A percentile compares a stretch with the other conserved stretches of the same genome.
These are phyloP conservation scores for Musa itinerans DNA, from an alignment of 176 grass and related monocot genomes.

Conservation along the genomic window DNA sequence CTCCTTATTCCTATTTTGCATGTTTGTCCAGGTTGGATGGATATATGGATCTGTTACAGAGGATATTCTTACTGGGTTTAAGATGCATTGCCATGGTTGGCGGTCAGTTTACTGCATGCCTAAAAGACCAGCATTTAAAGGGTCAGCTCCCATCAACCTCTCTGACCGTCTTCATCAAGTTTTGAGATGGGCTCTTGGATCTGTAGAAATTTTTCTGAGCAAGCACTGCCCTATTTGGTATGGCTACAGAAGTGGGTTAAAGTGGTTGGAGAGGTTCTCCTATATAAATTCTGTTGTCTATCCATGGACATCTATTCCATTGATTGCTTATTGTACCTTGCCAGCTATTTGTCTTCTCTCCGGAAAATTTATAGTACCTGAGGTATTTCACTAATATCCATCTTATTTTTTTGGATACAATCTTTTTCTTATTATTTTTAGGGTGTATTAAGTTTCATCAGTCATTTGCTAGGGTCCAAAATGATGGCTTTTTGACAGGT, in stretches of 20 bases:
- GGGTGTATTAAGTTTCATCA: too few relatives aligned
- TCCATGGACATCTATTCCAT: constrained; percentile 45
- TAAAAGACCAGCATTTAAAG: constrained; percentile 42
- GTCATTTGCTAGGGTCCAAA: too few relatives aligned
- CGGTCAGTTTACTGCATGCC: constrained; percentile 49
- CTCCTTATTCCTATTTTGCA: background rate
- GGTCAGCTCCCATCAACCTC: constrained; percentile 45
- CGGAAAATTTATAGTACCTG: constrained; percentile 43
- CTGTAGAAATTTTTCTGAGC: constrained; percentile 50
- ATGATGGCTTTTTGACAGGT: too few relatives aligned
- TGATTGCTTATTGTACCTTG: constrained; percentile 44
- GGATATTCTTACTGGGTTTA: constrained; percentile 48
- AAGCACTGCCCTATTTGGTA: constrained; percentile 55
- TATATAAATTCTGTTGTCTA: constrained; percentile 50
- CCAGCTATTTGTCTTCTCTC: constrained; percentile 43
- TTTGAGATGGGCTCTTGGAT: constrained; percentile 46
- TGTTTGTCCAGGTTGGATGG: constrained; percentile 34
- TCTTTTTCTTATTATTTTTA: too few relatives aligned
- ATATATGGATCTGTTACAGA: constrained; percentile 48
- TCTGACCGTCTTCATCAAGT: constrained; percentile 48
- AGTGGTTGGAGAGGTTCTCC: constrained; percentile 36
- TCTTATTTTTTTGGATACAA: background rate
- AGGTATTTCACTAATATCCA: constrained; percentile 17
- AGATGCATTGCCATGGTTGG: constrained; percentile 56
- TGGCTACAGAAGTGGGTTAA: constrained; percentile 40